phyloP scores from a whole-genome alignment of 306 rosid genomes.

The Inga leiocalycina region DNA sequence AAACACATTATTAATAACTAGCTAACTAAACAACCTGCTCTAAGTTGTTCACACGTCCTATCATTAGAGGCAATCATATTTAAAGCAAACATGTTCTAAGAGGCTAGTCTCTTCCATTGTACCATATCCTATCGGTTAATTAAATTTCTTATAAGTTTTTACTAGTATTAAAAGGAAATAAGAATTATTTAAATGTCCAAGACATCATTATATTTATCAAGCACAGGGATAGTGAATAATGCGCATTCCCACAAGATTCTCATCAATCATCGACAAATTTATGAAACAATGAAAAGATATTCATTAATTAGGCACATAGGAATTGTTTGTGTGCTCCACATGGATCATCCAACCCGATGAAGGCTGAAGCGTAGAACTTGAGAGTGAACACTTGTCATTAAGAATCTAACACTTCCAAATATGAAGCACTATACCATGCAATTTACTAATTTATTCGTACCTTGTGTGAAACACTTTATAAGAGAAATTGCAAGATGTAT shows the following conservation, averaged over 20 bases:
- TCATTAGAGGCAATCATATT: too few species aligned
- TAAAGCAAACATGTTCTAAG: too few species aligned
- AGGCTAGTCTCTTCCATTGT: too few species aligned
- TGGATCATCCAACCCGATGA: not conserved
- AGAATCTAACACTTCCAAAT: not conserved
- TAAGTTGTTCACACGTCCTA: not conserved
- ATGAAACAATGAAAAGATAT: not conserved
- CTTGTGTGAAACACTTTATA: not conserved
- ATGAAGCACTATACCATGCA: not conserved
- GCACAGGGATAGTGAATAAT: not conserved
- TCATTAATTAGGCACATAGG: not conserved
- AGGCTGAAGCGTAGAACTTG: not conserved
- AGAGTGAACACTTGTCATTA: not conserved
- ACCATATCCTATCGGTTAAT: too few species aligned
- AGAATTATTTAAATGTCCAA: not conserved
- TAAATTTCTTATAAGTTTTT: not conserved
- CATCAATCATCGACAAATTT: not conserved
- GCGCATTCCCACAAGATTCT: not conserved
- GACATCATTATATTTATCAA: not conserved
- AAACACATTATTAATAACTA: not conserved
- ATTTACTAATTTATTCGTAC: not conserved
- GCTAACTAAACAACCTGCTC: not conserved
- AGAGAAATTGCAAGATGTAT: not conserved
- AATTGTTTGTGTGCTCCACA: not conserved
- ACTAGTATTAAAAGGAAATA: not conserved